Conservation (phyloP, 2,329 filamentous ascomycete genomes). For the Dactylonectria estremocensis region DNA sequence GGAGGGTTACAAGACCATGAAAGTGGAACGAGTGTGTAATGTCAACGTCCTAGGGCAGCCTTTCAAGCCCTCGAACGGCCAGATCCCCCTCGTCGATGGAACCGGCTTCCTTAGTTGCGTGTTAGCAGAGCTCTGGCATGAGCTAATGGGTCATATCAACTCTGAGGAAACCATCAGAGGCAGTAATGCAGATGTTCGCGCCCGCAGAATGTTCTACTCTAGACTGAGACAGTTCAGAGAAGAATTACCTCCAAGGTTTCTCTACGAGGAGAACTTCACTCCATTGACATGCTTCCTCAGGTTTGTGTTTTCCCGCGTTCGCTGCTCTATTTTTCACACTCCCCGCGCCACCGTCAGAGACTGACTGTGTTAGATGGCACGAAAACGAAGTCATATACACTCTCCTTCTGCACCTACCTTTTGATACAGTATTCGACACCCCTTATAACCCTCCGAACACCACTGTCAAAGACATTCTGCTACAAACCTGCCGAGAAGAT, state of each 20-base stretch:
- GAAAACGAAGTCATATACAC: slow-evolving; percentile 10
- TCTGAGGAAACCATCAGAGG: not conserved
- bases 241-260: not conserved
- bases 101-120: not conserved
- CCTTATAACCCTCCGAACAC: not conserved
- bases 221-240: slow-evolving; percentile 4
- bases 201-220: not conserved
- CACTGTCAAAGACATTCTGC: not conserved
- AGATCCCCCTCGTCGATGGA: not conserved
- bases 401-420: not conserved
- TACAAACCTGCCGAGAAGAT: slow-evolving; percentile 2
- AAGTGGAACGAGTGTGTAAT: not conserved
- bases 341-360: not conserved
- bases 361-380: not conserved
- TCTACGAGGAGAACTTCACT: not conserved
- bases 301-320: not conserved
- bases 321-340: not conserved
- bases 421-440: not conserved
- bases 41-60: not conserved
- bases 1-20: not conserved
- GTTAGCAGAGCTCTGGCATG: slow-evolving; percentile 1
- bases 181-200: not conserved
- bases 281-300: slow-evolving; percentile 9
- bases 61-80: not conserved
- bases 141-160: not conserved